A percentile compares a stretch with the other conserved stretches of the same genome.
phyloP scores from a whole-genome alignment of 495 filamentous ascomycete genomes.

The Penicillium silybi region DNA sequence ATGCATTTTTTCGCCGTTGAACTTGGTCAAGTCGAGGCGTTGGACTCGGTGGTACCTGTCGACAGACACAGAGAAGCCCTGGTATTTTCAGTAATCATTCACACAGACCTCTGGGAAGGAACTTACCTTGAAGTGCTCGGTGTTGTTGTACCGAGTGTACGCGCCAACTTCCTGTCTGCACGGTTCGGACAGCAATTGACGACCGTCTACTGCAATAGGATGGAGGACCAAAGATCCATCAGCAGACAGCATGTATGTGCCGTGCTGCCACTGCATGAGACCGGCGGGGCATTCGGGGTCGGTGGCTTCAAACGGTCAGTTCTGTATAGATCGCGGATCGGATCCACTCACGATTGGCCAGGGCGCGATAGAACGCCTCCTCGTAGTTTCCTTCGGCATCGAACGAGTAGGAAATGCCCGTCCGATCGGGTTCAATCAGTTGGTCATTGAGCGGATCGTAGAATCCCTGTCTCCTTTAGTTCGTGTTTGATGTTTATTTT shows the following conservation, averaged over 20 bases:
- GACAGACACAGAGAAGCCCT: conserved; percentile 59
- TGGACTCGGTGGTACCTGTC: conserved; percentile 61
- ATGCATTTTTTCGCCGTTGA: conserved; percentile 64
- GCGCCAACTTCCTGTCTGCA: conserved; percentile 49
- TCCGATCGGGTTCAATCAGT: conserved; percentile 64
- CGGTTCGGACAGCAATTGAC: conserved; percentile 66
- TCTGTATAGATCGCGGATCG: conserved; percentile 2
- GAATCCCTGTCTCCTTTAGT: conserved; percentile 52
- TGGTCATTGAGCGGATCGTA: conserved; percentile 67
- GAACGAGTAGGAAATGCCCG: conserved; percentile 82
- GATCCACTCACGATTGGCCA: conserved; percentile 62
- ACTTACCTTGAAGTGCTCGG: conserved; percentile 61
- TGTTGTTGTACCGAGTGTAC: conserved; percentile 68
- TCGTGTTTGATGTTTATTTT: background rate
- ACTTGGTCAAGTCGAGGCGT: conserved; percentile 63
- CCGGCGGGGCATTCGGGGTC: conserved; percentile 62
- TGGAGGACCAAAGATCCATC: conserved; percentile 58
- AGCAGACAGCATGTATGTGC: conserved; percentile 50
- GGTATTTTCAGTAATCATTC: conserved; percentile 14
- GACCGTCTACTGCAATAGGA: conserved; percentile 66
- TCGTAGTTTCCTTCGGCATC: conserved; percentile 69
- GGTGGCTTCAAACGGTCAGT: conserved; percentile 39
- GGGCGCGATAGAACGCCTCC: conserved; percentile 67
- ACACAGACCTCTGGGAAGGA: background rate
- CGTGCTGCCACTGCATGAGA: conserved; percentile 79